These are phyloP conservation scores for Erigeron canadensis DNA, from an alignment of 129 eudicot species.

Conservation along the genomic window DNA sequence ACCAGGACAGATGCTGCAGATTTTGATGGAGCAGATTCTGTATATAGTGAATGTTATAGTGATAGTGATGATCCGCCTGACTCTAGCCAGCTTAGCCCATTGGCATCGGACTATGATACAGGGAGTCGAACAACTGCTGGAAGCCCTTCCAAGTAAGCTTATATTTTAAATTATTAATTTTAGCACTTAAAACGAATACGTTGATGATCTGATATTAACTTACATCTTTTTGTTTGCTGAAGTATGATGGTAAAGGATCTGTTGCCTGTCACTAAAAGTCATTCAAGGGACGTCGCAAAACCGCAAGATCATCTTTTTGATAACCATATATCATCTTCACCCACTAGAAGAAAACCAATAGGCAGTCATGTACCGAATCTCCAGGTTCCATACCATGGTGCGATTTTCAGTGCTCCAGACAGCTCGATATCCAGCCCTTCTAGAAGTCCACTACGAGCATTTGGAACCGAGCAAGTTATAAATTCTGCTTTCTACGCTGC, in stretches of 20 bases:
- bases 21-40: constrained; percentile 63
- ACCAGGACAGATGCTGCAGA: constrained; percentile 66
- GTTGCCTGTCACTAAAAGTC: constrained; percentile 33
- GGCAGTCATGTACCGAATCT: constrained; percentile 65
- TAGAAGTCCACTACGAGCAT: constrained; percentile 83
- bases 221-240: constrained; percentile 28
- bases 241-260: constrained; percentile 66
- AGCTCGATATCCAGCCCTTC: constrained; percentile 97
- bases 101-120: constrained; percentile 73
- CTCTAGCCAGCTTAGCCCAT: constrained; percentile 80
- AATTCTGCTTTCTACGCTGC: constrained; percentile 61
- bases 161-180: constrained; percentile 5
- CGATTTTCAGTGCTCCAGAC: constrained; percentile 86
- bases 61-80: constrained; percentile 95
- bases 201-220: constrained; percentile 9
- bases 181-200: not conserved
- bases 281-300: constrained; percentile 49
- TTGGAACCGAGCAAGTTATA: constrained; percentile 62
- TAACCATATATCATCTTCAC: constrained; percentile 48
- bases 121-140: constrained; percentile 73
- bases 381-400: constrained; percentile 66
- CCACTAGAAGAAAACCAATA: constrained; percentile 66
- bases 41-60: constrained; percentile 69
- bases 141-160: constrained; percentile 80
- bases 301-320: constrained; percentile 49